Evolutionary conservation across 768 basidiomycete genomes (phyloP).

Genomic region (Kwoniella newhampshirensis): DNA sequence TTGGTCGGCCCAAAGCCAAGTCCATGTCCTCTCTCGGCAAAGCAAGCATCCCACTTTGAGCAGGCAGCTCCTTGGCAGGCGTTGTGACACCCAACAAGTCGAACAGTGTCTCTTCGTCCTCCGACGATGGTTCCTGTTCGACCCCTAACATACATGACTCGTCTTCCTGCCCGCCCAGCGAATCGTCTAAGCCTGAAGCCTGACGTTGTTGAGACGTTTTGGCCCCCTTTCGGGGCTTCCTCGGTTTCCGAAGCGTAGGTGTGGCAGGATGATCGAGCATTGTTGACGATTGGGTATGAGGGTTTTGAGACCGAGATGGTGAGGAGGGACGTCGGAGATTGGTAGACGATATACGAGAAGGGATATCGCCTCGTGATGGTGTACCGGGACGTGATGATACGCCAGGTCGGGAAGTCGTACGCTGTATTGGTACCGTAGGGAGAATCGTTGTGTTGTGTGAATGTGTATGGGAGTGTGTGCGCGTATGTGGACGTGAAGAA

Average conservation of each 20-base stretch:
- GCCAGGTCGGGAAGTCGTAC: slow-evolving; percentile 16
- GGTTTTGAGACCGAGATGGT: background rate
- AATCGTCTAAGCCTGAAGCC: background rate
- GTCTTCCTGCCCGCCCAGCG: background rate
- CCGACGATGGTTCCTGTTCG: slow-evolving; percentile 6
- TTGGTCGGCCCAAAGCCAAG: slow-evolving; percentile 1
- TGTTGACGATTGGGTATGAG: background rate
- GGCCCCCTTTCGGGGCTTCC: slow-evolving; percentile 1
- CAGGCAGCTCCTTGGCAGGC: slow-evolving; percentile 1
- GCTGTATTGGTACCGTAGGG: slow-evolving; percentile 11
- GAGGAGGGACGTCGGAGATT: background rate
- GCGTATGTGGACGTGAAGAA: slow-evolving; percentile 8
- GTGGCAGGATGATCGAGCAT: slow-evolving; percentile 21
- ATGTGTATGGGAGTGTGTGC: slow-evolving; percentile 2
- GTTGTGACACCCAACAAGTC: slow-evolving; percentile 18
- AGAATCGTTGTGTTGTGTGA: background rate
- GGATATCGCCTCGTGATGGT: slow-evolving; percentile 17
- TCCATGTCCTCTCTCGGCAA: slow-evolving; percentile 21
- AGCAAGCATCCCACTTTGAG: slow-evolving; percentile 9
- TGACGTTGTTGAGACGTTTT: slow-evolving; percentile 11
- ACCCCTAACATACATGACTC: background rate
- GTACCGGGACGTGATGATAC: slow-evolving; percentile 12
- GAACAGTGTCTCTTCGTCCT: slow-evolving; percentile 24
- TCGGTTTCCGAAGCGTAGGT: slow-evolving; percentile 17
- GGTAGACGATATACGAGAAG: slow-evolving; percentile 10